These are phyloP conservation scores for Leccinum pellstonianum DNA, from an alignment of 768 basidiomycete genomes.

Conservation along the genomic window DNA sequence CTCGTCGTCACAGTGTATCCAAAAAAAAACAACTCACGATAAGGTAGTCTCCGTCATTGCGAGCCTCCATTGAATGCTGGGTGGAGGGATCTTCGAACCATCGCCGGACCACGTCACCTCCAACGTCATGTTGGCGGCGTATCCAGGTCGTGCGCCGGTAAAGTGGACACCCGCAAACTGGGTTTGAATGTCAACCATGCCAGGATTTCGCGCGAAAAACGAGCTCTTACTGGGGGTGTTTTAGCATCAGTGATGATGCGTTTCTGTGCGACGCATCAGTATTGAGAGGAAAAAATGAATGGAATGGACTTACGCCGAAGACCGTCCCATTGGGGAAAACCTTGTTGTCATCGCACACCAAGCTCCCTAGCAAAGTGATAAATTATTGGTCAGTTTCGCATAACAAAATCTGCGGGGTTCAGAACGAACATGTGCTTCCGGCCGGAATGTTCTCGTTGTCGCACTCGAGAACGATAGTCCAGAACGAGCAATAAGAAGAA, in stretches of 20 bases:
- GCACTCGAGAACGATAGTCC: constrained; percentile 14
- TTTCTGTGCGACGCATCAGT: not conserved
- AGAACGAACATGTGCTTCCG: constrained; percentile 4
- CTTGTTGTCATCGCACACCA: constrained; percentile 5
- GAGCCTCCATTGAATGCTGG: not conserved
- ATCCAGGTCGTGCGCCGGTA: not conserved
- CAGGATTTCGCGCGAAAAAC: not conserved
- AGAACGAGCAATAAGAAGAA: constrained; percentile 1
- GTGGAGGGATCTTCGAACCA: not conserved
- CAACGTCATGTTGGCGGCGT: not conserved
- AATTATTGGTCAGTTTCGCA: not conserved
- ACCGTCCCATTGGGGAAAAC: constrained; percentile 8
- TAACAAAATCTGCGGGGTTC: no score
- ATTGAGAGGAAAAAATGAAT: not conserved
- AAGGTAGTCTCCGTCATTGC: not conserved
- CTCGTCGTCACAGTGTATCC: not conserved
- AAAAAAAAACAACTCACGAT: not conserved
- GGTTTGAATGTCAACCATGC: not conserved
- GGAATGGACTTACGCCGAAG: constrained; percentile 1
- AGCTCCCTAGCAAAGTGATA: constrained; percentile 2
- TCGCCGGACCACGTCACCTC: not conserved
- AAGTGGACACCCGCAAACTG: constrained; percentile 1
- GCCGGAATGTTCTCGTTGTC: constrained; percentile 5
- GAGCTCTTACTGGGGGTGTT: not conserved
- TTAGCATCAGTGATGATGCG: not conserved